A percentile compares a stretch with the other conserved stretches of the same genome.
These are phyloP conservation scores for Coemansia sp. DNA, from an alignment of 192 early-diverging fungal species.

Conservation along the genomic window DNA sequence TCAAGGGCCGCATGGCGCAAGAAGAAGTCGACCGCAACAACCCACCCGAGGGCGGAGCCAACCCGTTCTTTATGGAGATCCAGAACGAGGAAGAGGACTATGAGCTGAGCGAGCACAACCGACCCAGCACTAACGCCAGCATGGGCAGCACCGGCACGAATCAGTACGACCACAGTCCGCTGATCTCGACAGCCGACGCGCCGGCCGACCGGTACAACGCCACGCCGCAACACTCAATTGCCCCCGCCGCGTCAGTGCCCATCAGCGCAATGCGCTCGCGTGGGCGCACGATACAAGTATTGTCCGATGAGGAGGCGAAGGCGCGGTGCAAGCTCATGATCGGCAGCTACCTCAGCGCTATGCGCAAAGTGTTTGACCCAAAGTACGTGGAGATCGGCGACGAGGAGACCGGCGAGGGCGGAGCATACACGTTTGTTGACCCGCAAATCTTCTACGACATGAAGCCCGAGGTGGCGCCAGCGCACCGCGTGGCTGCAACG, in stretches of 20 bases:
- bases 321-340: slow-evolving; percentile 54
- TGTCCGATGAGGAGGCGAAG: slow-evolving; percentile 36
- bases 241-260: slow-evolving; percentile 13
- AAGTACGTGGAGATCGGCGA: slow-evolving; percentile 65
- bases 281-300: slow-evolving; percentile 28
- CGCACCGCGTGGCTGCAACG: slow-evolving; percentile 5
- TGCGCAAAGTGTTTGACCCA: slow-evolving; percentile 70
- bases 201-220: slow-evolving; percentile 3
- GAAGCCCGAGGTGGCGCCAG: slow-evolving; percentile 48
- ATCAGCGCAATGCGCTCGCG: slow-evolving; percentile 30
- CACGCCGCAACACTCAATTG: background rate
- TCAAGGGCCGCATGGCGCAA: slow-evolving; percentile 36
- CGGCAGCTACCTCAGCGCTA: slow-evolving; percentile 57
- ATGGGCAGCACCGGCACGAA: slow-evolving; percentile 34
- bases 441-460: slow-evolving; percentile 77
- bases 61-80: slow-evolving; percentile 47
- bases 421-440: slow-evolving; percentile 83
- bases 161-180: slow-evolving; percentile 52
- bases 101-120: slow-evolving; percentile 6
- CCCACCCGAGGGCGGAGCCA: slow-evolving; percentile 44
- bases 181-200: slow-evolving; percentile 43
- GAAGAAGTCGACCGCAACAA: slow-evolving; percentile 61
- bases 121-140: slow-evolving; percentile 38
- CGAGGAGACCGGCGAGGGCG: slow-evolving; percentile 53
- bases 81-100: slow-evolving; percentile 38